Base-by-base conservation (phyloP, 2,329 filamentous ascomycete species). In the Colletotrichum liaoningense region DNA sequence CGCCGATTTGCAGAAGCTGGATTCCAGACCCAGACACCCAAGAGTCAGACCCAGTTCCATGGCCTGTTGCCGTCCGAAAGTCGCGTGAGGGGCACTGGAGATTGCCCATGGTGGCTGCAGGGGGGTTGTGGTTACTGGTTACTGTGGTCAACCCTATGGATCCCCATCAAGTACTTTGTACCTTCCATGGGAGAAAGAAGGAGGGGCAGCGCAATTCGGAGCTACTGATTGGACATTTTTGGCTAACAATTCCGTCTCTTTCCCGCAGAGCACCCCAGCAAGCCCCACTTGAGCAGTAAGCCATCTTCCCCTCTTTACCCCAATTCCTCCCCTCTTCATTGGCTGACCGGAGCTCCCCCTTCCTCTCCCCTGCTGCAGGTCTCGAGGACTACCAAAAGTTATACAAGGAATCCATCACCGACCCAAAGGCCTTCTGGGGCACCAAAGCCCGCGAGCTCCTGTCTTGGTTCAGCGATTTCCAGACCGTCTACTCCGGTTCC, bases 381-480 rank as follows among this genome's bases (percentile, higher is more conserved):
- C 81, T 93, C 74, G 90, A 93, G 75, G 89, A 93, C 77, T 93
- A 93, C 83, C 88, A 93, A 80, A 85, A 86, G 79, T 83, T 93
- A 71, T 93, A 93, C 87, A 88, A 92, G 80, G 89, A 99, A 86
- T 99, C 97, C 60, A 98, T 99, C 82, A 92, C 93, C 78, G 88
- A 97, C 78, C 96, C 97, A 63, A 87, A 95, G 76, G 92, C 93
- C 83, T 99, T 98, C 88, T 99, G 96, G 95, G 95, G 88, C 74
- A 89, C 89, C 77, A 88, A 93, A 82, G 97, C 95, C 63, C 94
- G 95, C 76, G 95, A 98, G 79, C 91, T 98, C 67, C 90, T 99
- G 78, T 92, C 93, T 63, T 99, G 97, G 94, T 92, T 95, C 77
- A 90, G 90, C 77, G 96, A 98, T 81, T 99, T 99, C 85, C 87